These are phyloP conservation scores for Thraustochytrium sp. DNA, from an alignment of 352 stramenopile genomes.

Conservation along the genomic window DNA sequence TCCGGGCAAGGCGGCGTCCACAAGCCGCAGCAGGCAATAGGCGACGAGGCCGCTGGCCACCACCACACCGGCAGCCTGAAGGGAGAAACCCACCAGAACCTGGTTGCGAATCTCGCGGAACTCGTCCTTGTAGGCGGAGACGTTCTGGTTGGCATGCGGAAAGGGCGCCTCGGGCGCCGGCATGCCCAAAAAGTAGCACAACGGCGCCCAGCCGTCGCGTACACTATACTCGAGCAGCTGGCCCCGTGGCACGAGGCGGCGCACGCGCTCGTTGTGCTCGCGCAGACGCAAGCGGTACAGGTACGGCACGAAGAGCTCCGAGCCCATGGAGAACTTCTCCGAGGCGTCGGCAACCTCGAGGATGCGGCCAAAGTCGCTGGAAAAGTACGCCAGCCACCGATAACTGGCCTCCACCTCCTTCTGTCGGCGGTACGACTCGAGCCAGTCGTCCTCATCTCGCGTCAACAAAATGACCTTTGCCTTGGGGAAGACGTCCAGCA, in stretches of 20 bases:
- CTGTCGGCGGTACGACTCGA: background rate
- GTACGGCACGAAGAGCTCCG: background rate
- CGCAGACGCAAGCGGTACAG: background rate
- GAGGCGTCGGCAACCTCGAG: background rate
- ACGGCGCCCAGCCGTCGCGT: background rate
- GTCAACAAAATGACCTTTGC: background rate
- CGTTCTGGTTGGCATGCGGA: background rate
- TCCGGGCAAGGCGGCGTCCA: too few relatives aligned
- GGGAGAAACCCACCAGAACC: background rate
- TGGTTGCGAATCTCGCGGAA: constrained; percentile 1
- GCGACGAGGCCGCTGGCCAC: too few relatives aligned
- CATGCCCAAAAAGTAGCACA: background rate
- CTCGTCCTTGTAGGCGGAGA: background rate
- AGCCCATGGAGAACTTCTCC: constrained; percentile 3
- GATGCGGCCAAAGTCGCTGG: background rate
- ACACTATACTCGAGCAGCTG: constrained; percentile 2
- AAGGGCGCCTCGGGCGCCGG: background rate
- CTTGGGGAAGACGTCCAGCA: background rate
- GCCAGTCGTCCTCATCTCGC: constrained; percentile 1
- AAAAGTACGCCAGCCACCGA: constrained; percentile 1
- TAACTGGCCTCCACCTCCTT: constrained; percentile 10
- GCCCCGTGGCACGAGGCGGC: background rate
- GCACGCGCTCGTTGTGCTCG: constrained; percentile 1
- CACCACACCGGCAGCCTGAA: too few relatives aligned
- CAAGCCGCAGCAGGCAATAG: too few relatives aligned